A percentile compares a stretch with the other conserved stretches of the same genome.
These are phyloP conservation scores for Entrophospora sp. DNA, from an alignment of 192 early-diverging fungal species.

Conservation along the genomic window DNA sequence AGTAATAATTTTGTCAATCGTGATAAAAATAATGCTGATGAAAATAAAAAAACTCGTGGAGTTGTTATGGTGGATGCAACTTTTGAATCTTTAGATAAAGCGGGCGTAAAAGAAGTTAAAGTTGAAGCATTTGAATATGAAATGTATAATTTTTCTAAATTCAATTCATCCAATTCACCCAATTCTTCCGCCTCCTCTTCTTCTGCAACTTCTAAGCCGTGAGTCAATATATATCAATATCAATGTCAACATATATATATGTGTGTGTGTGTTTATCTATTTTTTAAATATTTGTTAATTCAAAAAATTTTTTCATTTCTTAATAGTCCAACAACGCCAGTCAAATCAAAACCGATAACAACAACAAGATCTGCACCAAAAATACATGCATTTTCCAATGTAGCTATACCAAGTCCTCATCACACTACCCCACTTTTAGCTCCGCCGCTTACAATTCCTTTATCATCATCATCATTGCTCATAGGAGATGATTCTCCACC, in stretches of 20 bases:
- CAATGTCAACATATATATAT: neutral
- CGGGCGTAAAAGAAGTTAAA: conserved; percentile 19
- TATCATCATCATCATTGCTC: too few relatives aligned
- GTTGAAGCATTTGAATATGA: conserved; percentile 22
- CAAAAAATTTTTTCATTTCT: neutral
- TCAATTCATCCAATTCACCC: neutral
- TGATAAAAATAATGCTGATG: neutral
- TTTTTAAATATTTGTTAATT: neutral
- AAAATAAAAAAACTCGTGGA: neutral
- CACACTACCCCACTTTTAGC: conserved; percentile 10
- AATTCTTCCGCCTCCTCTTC: neutral
- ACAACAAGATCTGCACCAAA: neutral
- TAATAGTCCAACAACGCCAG: neutral
- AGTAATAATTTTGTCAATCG: neutral
- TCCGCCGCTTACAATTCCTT: conserved; percentile 6
- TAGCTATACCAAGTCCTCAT: conserved; percentile 14
- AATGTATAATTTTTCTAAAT: conserved; percentile 21
- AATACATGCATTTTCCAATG: conserved; percentile 17
- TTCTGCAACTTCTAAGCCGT: neutral
- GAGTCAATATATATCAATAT: neutral
- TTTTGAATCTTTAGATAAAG: conserved; percentile 14
- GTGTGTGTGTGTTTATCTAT: neutral
- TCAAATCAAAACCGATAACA: neutral
- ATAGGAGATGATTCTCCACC: too few relatives aligned
- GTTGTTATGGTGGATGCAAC: conserved; percentile 13